Conservation (phyloP, 345 rosid species). For the Sisymbrium irio region DNA sequence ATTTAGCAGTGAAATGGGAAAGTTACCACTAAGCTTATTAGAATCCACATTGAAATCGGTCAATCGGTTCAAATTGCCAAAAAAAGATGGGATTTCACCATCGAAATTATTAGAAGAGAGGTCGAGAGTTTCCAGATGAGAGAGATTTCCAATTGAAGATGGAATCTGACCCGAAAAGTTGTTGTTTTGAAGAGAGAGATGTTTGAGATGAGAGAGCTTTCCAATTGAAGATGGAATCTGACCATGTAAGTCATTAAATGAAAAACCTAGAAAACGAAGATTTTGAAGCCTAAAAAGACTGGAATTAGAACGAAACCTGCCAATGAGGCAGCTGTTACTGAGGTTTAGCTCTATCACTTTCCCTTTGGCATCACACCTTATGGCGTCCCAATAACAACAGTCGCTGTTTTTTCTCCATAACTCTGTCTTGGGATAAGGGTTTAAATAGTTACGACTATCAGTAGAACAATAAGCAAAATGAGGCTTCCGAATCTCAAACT, state of each 20-base stretch:
- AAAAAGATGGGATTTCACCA: neutral
- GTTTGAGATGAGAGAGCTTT: neutral
- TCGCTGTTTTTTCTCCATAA: neutral
- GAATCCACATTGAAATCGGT: accelerated
- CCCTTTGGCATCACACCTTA: neutral
- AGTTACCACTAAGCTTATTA: neutral
- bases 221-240: neutral
- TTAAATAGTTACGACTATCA: neutral
- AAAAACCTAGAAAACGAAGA: neutral
- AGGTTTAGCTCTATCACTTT: neutral
- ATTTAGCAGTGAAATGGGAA: neutral
- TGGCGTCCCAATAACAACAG: neutral
- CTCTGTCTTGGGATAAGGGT: neutral
- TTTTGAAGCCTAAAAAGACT: neutral
- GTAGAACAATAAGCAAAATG: no score
- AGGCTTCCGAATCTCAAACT: no score
- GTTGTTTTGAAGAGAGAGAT: neutral
- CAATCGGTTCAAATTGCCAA: neutral
- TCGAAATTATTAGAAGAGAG: neutral
- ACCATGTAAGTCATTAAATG: neutral
- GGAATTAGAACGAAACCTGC: neutral
- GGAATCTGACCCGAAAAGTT: neutral
- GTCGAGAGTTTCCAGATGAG: neutral
- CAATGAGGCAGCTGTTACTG: neutral
- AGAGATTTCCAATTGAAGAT: neutral